phyloP scores from a whole-genome alignment of 1,284 basidiomycete species.

The Heliocybe sulcata region DNA sequence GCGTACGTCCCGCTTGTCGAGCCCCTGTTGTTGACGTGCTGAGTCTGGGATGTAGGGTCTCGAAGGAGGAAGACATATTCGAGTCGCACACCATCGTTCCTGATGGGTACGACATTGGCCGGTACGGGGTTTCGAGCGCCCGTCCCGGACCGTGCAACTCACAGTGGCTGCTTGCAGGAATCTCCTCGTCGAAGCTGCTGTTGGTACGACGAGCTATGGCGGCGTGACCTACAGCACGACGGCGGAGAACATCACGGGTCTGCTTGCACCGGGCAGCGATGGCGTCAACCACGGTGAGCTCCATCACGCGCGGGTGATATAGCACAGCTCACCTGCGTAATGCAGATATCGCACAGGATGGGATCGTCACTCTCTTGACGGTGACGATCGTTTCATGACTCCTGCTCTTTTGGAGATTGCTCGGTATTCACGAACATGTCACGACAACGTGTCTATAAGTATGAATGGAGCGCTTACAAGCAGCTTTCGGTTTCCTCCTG shows the following conservation, averaged over 20 bases:
- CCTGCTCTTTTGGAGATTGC: no score
- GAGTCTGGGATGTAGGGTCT: conserved; percentile 46
- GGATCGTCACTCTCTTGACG: background rate
- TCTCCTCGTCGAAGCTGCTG: conserved; percentile 32
- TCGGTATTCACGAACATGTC: no score
- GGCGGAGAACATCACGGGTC: conserved; percentile 37
- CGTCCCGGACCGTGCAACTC: background rate
- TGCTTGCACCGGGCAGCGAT: conserved; percentile 40
- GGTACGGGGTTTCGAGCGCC: conserved; percentile 19
- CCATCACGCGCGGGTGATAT: background rate
- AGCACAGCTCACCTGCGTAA: conserved; percentile 7
- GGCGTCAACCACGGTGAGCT: conserved; percentile 39
- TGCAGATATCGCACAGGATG: conserved; percentile 1
- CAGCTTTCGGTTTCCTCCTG: no score
- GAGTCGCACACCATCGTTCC: conserved; percentile 43
- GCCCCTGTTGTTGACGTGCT: no score
- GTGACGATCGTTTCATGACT: background rate
- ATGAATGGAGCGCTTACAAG: no score
- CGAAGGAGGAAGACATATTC: conserved; percentile 43
- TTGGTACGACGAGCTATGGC: conserved; percentile 32
- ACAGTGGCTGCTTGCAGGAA: conserved; percentile 23
- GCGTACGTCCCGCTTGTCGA: conserved; percentile 35
- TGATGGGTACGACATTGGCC: conserved; percentile 50
- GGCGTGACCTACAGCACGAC: conserved; percentile 45
- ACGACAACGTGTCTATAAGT: no score